Evolutionary conservation across 1,284 basidiomycete genomes (phyloP).

Genomic region (Entoloma clypeatum): DNA sequence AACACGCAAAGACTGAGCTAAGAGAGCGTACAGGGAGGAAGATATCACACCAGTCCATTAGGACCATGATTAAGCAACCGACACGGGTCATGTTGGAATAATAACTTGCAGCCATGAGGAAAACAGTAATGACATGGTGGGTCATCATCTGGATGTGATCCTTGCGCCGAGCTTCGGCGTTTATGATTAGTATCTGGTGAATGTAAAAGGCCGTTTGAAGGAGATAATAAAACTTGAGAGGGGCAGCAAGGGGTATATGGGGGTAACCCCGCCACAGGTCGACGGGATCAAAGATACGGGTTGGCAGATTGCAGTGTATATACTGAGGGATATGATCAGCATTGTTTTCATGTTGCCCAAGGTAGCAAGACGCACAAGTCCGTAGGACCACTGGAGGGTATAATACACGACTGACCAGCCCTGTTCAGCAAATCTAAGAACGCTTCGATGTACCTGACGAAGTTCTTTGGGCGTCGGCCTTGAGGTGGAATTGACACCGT

Average conservation of each 20-base stretch:
- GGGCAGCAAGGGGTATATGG: slow-evolving; percentile 69
- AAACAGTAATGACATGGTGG: slow-evolving; percentile 90
- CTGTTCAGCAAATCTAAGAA: slow-evolving; percentile 91
- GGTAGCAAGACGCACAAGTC: slow-evolving; percentile 64
- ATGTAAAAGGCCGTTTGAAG: slow-evolving; percentile 90
- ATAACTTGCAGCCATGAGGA: slow-evolving; percentile 79
- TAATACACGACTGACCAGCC: slow-evolving; percentile 89
- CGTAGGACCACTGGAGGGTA: slow-evolving; percentile 68
- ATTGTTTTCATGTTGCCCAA: slow-evolving; percentile 9
- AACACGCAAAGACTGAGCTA: slow-evolving; percentile 8
- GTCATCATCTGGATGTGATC: slow-evolving; percentile 96
- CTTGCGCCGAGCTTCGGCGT: slow-evolving; percentile 89
- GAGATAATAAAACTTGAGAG: slow-evolving; percentile 91
- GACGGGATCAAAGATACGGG: slow-evolving; percentile 59
- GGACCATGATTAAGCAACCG: slow-evolving; percentile 82
- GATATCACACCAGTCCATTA: slow-evolving; percentile 95
- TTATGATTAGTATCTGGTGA: slow-evolving; percentile 88
- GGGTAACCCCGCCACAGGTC: slow-evolving; percentile 85
- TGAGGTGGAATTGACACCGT: slow-evolving; percentile 29
- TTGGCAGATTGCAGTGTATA: slow-evolving; percentile 73
- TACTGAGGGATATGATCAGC: slow-evolving; percentile 48
- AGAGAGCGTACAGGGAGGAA: slow-evolving; percentile 73
- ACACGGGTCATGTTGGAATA: slow-evolving; percentile 82
- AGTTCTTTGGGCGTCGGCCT: slow-evolving; percentile 41
- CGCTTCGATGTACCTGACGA: slow-evolving; percentile 61